phyloP scores from a whole-genome alignment of 2,329 filamentous ascomycete genomes.

The Lachnellula suecica region DNA sequence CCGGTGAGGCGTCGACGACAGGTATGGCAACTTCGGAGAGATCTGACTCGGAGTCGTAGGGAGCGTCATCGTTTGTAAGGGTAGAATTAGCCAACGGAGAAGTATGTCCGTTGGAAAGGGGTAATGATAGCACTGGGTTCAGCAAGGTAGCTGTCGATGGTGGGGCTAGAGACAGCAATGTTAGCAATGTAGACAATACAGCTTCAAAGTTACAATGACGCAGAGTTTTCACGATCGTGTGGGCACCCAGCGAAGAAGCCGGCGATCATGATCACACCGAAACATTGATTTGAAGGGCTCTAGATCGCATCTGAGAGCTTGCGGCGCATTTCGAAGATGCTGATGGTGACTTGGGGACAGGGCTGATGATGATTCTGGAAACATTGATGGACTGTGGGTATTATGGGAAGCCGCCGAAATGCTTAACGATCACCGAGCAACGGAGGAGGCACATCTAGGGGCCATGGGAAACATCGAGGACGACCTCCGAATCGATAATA shows the following conservation, averaged over 20 bases:
- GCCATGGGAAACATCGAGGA: slow-evolving; percentile 4
- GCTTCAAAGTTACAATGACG: slow-evolving; percentile 17
- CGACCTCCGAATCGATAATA: slow-evolving; percentile 10
- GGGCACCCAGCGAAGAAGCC: slow-evolving; percentile 17
- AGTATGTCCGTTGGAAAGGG: slow-evolving; percentile 66
- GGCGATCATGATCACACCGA: slow-evolving; percentile 23
- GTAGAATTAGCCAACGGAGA: slow-evolving; percentile 52
- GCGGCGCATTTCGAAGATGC: slow-evolving; percentile 31
- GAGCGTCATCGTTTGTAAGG: slow-evolving; percentile 38
- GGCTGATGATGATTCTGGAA: slow-evolving; percentile 26
- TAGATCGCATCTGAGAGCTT: slow-evolving; percentile 12
- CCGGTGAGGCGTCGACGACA: slow-evolving; percentile 47
- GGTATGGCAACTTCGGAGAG: slow-evolving; percentile 69
- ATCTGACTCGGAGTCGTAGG: slow-evolving; percentile 69
- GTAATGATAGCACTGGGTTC: slow-evolving; percentile 59
- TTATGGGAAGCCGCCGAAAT: slow-evolving; percentile 12
- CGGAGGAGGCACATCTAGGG: slow-evolving; percentile 2
- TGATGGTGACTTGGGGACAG: slow-evolving; percentile 20
- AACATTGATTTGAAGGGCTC: slow-evolving; percentile 11
- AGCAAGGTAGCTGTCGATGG: slow-evolving; percentile 59
- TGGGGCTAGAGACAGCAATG: slow-evolving; percentile 54
- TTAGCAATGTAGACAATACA: slow-evolving; percentile 39
- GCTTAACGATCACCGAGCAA: slow-evolving; percentile 7
- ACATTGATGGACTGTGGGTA: slow-evolving; percentile 23
- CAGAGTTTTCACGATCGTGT: slow-evolving; percentile 19